Evolutionary conservation across 345 rosid genomes (phyloP).

Genomic region (Chamaenerion angustifolium): DNA sequence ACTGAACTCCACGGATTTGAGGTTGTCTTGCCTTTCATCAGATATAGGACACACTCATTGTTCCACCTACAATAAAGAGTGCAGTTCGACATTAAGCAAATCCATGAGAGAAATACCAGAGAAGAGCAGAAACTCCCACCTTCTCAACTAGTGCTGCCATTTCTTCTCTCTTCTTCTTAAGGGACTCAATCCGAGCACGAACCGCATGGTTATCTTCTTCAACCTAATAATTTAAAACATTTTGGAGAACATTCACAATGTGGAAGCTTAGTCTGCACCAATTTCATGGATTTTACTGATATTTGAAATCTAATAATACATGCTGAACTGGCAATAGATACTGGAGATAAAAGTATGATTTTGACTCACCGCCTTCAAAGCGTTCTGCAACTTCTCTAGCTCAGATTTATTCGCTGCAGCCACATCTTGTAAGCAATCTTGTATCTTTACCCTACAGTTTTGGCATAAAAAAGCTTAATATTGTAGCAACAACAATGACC

Average conservation of each 20-base stretch:
- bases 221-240: slow-evolving; percentile 23
- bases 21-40: too few species aligned
- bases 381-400: slow-evolving; percentile 32
- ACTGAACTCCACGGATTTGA: too few species aligned
- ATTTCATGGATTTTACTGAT: background rate
- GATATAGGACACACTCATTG: too few species aligned
- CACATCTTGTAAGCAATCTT: slow-evolving; percentile 32
- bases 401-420: slow-evolving; percentile 42
- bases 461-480: background rate
- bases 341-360: too few species aligned
- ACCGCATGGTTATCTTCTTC: slow-evolving; percentile 39
- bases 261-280: background rate
- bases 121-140: slow-evolving; percentile 4
- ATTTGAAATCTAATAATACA: too few species aligned
- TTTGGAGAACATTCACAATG: background rate
- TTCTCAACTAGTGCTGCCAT: slow-evolving; percentile 3
- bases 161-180: slow-evolving; percentile 11
- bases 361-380: slow-evolving; percentile 41
- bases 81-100: too few species aligned
- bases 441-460: slow-evolving; percentile 39
- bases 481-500: too few species aligned
- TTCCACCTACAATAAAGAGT: too few species aligned
- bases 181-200: slow-evolving; percentile 16
- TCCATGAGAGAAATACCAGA: background rate
- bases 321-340: too few species aligned